Conservation (phyloP, 495 filamentous ascomycete genomes). For the Filosporella fistucella region DNA sequence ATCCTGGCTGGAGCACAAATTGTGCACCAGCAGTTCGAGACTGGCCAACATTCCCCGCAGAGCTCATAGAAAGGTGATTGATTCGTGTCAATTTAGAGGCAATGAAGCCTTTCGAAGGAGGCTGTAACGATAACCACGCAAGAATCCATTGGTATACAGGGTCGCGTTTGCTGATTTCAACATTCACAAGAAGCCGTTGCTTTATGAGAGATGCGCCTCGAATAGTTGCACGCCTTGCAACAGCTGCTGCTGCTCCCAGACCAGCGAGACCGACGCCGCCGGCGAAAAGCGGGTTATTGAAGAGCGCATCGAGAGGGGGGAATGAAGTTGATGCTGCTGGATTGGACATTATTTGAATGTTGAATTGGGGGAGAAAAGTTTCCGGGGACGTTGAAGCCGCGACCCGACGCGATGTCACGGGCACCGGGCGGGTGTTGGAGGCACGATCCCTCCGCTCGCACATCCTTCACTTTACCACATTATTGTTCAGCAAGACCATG, state of each 20-base stretch:
- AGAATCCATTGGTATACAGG: slow-evolving; percentile 92
- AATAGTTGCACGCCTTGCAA: slow-evolving; percentile 69
- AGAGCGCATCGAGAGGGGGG: slow-evolving; percentile 43
- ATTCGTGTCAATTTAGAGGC: slow-evolving; percentile 42
- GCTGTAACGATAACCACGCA: slow-evolving; percentile 86
- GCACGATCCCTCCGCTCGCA: no score
- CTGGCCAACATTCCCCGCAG: slow-evolving; percentile 57
- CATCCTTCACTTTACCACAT: no score
- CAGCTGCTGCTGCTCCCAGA: slow-evolving; percentile 70
- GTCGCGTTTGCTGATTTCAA: slow-evolving; percentile 92
- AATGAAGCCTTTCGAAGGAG: slow-evolving; percentile 40
- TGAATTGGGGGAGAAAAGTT: no score
- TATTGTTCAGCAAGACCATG: no score
- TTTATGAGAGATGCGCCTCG: slow-evolving; percentile 66
- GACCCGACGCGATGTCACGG: no score
- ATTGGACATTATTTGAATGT: slow-evolving; percentile 14
- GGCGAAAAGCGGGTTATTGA: slow-evolving; percentile 53
- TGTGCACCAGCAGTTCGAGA: slow-evolving; percentile 42
- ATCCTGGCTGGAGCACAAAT: slow-evolving; percentile 87
- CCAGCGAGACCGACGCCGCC: slow-evolving; percentile 80
- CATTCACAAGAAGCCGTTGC: slow-evolving; percentile 83
- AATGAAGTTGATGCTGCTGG: slow-evolving; percentile 16
- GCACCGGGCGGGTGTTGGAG: no score
- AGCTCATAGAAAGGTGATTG: slow-evolving; percentile 41
- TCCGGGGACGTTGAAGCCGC: no score